These are phyloP conservation scores for Lasiosphaeria miniovina DNA, from an alignment of 495 filamentous ascomycete genomes.

Conservation along the genomic window DNA sequence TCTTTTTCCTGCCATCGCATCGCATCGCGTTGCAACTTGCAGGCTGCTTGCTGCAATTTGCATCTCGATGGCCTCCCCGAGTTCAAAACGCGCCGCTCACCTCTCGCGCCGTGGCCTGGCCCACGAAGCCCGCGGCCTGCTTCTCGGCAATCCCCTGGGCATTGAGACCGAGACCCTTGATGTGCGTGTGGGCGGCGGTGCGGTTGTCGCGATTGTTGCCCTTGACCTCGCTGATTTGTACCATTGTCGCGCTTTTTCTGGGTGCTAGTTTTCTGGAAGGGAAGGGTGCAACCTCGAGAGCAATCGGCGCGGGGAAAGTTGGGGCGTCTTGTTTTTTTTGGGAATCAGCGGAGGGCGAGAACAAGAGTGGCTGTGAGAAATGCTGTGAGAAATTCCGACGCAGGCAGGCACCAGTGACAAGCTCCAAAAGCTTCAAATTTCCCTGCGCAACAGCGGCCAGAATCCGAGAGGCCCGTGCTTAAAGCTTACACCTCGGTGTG, in stretches of 20 bases:
- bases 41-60: too few species aligned
- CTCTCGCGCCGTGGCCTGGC: slow-evolving; percentile 84
- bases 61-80: too few species aligned
- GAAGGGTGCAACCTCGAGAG: too few species aligned
- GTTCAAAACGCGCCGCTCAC: slow-evolving; percentile 33
- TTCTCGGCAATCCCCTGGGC: slow-evolving; percentile 78
- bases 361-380: not conserved
- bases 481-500: slow-evolving; percentile 9
- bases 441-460: slow-evolving; percentile 9
- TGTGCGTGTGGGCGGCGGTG: slow-evolving; percentile 95
- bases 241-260: slow-evolving; percentile 52
- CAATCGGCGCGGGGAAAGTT: not conserved
- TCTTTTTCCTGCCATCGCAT: too few species aligned
- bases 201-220: slow-evolving; percentile 91
- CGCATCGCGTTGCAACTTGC: slow-evolving; percentile 5
- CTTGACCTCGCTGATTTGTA: slow-evolving; percentile 94
- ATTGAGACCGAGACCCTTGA: slow-evolving; percentile 85
- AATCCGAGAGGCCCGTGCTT: slow-evolving; percentile 14
- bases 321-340: not conserved
- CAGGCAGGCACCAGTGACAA: slow-evolving; percentile 8
- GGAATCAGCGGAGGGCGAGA: not conserved
- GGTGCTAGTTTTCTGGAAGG: not conserved
- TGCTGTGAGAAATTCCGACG: slow-evolving; percentile 6
- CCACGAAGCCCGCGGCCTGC: slow-evolving; percentile 77
- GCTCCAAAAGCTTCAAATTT: slow-evolving; percentile 30